Evolutionary conservation across 306 rosid species (phyloP).

Genomic region (Lathyrus sativus): DNA sequence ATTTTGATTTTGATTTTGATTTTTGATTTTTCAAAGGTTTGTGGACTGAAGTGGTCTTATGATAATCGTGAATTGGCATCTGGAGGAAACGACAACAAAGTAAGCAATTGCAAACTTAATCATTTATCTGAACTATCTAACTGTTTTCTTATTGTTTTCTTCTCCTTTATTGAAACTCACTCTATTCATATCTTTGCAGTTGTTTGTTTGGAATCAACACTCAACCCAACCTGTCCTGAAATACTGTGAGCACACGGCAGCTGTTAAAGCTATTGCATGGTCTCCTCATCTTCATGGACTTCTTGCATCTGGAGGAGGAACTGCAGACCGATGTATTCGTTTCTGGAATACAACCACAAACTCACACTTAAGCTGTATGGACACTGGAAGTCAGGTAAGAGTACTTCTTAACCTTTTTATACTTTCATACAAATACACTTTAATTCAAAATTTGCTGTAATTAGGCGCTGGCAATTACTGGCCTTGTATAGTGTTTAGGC

Average conservation of each 20-base stretch:
- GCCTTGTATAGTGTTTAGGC: slow-evolving; percentile 9
- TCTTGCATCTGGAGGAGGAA: slow-evolving; percentile 99
- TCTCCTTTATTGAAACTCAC: slow-evolving; percentile 37
- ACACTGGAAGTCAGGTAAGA: slow-evolving; percentile 98
- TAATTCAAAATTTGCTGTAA: slow-evolving; percentile 1
- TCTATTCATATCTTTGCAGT: slow-evolving; percentile 49
- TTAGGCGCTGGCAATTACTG: neutral
- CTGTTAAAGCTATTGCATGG: slow-evolving; percentile 99
- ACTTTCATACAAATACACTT: slow-evolving; percentile 14
- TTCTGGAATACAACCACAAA: slow-evolving; percentile 99
- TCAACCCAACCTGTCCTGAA: slow-evolving; percentile 93
- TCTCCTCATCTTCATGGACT: slow-evolving; percentile 99
- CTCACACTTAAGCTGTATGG: slow-evolving; percentile 90
- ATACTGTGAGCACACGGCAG: slow-evolving; percentile 96
- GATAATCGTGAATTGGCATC: slow-evolving; percentile 99
- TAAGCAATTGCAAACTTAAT: slow-evolving; percentile 46
- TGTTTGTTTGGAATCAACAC: slow-evolving; percentile 97
- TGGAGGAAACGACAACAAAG: slow-evolving; percentile 96
- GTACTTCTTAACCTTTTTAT: slow-evolving; percentile 26
- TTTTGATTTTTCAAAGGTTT: slow-evolving; percentile 63
- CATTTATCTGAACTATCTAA: slow-evolving; percentile 30
- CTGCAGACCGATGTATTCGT: slow-evolving; percentile 94
- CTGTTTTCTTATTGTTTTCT: slow-evolving; percentile 31
- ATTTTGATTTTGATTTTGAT: slow-evolving; percentile 34
- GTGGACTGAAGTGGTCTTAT: slow-evolving; percentile 95